Base-by-base conservation (phyloP, 2,329 filamentous ascomycete species). In the Colletotrichum tropicale region DNA sequence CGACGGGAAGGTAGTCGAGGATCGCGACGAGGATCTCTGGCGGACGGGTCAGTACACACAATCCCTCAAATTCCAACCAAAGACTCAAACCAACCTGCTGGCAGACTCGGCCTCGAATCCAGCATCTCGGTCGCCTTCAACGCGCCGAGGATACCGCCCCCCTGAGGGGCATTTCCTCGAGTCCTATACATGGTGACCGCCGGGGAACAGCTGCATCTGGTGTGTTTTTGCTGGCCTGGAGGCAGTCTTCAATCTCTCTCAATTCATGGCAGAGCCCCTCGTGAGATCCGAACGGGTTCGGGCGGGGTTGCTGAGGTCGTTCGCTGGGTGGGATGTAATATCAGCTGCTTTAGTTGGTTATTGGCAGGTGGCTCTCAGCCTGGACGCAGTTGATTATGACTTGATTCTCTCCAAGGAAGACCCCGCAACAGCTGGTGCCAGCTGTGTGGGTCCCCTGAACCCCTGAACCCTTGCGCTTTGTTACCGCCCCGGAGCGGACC, bases 11-110 rank as follows among this genome's bases (percentile, higher is more conserved):
- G 86, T 98, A 96, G 82, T 98, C 95, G 82, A 99, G 91, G 79
- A 99, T 96, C 0, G 93, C 91, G 34, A 94, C 94, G 80, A 98
- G 91, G 79, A 98, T 95, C 87, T 98, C 96, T 95, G 82, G 60
- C 8, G 10, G 21, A 12, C 21, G 8, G 66, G 55, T 52, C 32
- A 61, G 58, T 36, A 56, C 32, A 56, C 32, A 66, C 78, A 56
- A 34, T 34, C 13, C 32, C 32, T 34, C 43, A 2, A 24, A 55
- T 28, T 21, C 16, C 10, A 38, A 74, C 30, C 24, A 4, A 28
- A 26, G 13, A 21, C 18, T 79, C 16, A 32, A n/a, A 62, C 88
- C 78, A 88, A 96, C 95, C 95, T 84, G 95, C 96, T 77, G 96
- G 96, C 38, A 98, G 89, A 55, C 92, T 90, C 28, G 96, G 92